Evolutionary conservation across 2,329 filamentous ascomycete genomes (phyloP), one percentile per base, ranked within the genome.

Genomic region (Akanthomyces lecanii): DNA sequence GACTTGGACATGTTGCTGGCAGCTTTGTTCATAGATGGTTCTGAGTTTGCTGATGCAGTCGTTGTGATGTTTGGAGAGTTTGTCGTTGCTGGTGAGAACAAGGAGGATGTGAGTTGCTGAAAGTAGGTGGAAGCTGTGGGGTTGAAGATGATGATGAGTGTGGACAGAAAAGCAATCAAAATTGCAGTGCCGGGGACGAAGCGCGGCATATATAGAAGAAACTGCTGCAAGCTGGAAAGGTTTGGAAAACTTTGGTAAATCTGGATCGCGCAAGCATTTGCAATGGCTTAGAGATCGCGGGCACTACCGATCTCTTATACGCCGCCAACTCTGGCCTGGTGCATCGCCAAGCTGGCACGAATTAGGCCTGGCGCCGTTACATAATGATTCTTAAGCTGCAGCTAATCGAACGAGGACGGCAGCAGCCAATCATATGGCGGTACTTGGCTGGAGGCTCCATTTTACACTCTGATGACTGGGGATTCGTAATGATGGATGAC

Each of bases 1-100:
- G 83, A 78, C 74, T 85, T 86, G 62, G 85, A 81, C 85, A 89
- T 89, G 69, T 77, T 77, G 69, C 73, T 77, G 66, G 67, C 68
- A 10, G 71, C 59, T 67, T 77, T 81, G 70, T 74, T 67, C 72
- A 74, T 76, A 42, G 66, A 67, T 10, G 61, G 50, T 38, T 48
- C 30, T 28, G 54, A 44, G 23, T 28, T 44, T 42, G 50, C 21
- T 23, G 62, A 50, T 36, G 61, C 61, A 28, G 63, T 47, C 21
- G 51, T 65, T 59, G 59, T 63, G 42, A 45, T 61, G 30, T 38
- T 55, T 1, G 48, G 38, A 55, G 61, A 16, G 63, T 61, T 56
- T 62, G 52, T 48, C 61, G 45, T 55, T 40, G 45, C 62, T 38
- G 44, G 33, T 18, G 62, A 40, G 62, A 52, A 61, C 63, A 47